These are phyloP conservation scores for Phoma sp. DNA, from an alignment of 2,329 filamentous ascomycete species.

Conservation along the genomic window DNA sequence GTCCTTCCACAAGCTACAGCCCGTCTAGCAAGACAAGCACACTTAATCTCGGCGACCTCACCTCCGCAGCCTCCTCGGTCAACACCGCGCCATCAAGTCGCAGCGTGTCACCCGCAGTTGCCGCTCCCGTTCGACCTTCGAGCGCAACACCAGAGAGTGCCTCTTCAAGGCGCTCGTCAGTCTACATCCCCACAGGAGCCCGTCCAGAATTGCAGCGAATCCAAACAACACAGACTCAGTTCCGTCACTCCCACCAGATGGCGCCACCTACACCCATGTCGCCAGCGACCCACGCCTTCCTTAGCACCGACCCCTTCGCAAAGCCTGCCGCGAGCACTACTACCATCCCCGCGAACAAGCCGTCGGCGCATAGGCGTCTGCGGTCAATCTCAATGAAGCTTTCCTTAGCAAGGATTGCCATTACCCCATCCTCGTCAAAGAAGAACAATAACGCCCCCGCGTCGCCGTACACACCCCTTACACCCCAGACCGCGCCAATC, in stretches of 20 bases:
- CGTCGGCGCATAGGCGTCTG: constrained; percentile 45
- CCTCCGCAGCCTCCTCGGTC: constrained; percentile 35
- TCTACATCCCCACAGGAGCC: constrained; percentile 33
- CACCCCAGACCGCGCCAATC: constrained; percentile 43
- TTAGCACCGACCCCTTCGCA: constrained; percentile 49
- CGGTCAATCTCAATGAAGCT: constrained; percentile 49
- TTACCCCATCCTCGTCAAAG: constrained; percentile 43
- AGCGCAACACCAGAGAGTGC: constrained; percentile 26
- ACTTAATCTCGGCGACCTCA: constrained; percentile 29
- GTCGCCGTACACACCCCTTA: constrained; percentile 43
- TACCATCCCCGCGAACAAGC: constrained; percentile 44
- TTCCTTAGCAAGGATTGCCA: constrained; percentile 48
- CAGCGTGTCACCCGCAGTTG: constrained; percentile 35
- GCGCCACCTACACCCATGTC: constrained; percentile 43
- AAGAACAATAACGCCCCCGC: constrained; percentile 35
- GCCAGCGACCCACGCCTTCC: constrained; percentile 44
- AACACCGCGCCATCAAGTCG: constrained; percentile 31
- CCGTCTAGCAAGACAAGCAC: constrained; percentile 32
- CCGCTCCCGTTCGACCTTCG: constrained; percentile 30
- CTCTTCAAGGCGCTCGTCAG: constrained; percentile 34
- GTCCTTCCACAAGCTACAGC: constrained; percentile 41
- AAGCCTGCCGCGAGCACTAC: constrained; percentile 37
- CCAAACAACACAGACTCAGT: constrained; percentile 28
- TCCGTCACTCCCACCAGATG: constrained; percentile 29
- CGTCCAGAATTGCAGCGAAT: constrained; percentile 25